A percentile compares a stretch with the other conserved stretches of the same genome.
Evolutionary conservation across 176 grass and related monocot species (phyloP).

Genomic region (Bolboschoenus planiculmis): DNA sequence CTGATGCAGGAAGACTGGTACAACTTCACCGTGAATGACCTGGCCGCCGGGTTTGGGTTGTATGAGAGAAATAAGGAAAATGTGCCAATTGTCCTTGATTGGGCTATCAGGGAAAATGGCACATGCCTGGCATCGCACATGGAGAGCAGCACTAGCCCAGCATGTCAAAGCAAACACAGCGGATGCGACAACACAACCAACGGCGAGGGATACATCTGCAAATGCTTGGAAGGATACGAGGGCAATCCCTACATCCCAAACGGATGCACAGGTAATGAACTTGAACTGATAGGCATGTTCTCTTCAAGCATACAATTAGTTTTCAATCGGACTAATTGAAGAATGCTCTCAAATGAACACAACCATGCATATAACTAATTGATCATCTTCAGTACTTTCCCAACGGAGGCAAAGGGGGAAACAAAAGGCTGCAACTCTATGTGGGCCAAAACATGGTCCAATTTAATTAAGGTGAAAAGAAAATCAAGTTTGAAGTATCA

Average conservation of each 20-base stretch:
- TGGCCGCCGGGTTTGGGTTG: background rate
- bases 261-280: background rate
- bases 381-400: background rate
- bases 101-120: slow-evolving; percentile 10
- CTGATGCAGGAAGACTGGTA: slow-evolving; percentile 6
- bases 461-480: background rate
- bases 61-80: background rate
- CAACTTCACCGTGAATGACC: background rate
- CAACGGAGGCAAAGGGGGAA: background rate
- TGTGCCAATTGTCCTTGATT: slow-evolving; percentile 21
- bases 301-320: no score
- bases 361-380: background rate
- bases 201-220: background rate
- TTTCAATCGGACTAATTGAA: no score
- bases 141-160: background rate
- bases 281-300: background rate
- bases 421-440: background rate
- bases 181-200: background rate
- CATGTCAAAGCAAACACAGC: background rate
- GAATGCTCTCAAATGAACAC: background rate
- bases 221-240: background rate
- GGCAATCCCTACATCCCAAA: slow-evolving; percentile 8
- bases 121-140: background rate
- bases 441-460: background rate
- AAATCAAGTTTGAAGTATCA: background rate